Conservation (phyloP, 148 eudicot genomes). For the Rhododendron mucronatum region DNA sequence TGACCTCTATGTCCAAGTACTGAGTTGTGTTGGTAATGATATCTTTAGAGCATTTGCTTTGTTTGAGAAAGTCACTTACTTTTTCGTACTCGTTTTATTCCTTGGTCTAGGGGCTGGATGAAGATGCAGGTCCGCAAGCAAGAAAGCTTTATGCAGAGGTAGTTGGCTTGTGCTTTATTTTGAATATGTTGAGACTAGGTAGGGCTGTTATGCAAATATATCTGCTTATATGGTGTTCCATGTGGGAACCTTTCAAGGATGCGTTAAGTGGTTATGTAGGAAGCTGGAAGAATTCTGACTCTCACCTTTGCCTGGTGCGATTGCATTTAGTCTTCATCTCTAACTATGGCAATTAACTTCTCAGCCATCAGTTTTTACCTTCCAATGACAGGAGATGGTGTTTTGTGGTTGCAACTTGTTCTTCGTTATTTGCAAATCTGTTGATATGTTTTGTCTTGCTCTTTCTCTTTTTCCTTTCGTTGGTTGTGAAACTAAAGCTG, state of each 20-base stretch:
- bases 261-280: not conserved
- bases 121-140: constrained; percentile 88
- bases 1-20: constrained; percentile 83
- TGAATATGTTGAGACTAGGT: not conserved
- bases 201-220: not conserved
- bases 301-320: not conserved
- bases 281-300: not conserved
- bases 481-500: not conserved
- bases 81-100: constrained; percentile 15
- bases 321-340: constrained; percentile 5
- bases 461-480: not conserved
- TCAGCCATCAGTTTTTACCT: not conserved
- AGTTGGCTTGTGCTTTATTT: constrained; percentile 8
- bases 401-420: not conserved
- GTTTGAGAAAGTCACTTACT: not conserved
- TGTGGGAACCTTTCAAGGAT: not conserved
- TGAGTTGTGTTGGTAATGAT: not conserved
- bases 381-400: not conserved
- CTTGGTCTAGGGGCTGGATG: constrained; percentile 74
- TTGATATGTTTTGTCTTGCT: not conserved
- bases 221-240: not conserved
- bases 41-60: not conserved
- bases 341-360: not conserved
- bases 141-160: constrained; percentile 94
- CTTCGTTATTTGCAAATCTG: not conserved